Conservation (phyloP, 164 flowering plant genomes). For the Kalanchoe fedtschenkoi region DNA sequence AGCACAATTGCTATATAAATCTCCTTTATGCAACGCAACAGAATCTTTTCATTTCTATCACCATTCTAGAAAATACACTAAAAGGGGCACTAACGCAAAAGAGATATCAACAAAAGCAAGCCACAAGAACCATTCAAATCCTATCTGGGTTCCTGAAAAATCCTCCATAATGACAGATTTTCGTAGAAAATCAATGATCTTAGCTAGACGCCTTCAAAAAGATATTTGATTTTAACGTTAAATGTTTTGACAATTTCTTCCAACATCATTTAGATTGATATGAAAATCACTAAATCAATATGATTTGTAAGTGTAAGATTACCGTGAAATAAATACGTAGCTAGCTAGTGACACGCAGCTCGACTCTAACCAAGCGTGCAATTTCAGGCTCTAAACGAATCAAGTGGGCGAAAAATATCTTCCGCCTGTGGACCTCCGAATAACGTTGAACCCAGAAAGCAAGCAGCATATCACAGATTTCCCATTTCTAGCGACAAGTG, state of each 20-base stretch:
- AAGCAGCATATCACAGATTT: not conserved
- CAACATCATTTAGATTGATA: not conserved
- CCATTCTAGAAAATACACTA: no score
- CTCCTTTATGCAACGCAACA: not conserved
- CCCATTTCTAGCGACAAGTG: not conserved
- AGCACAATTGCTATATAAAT: not conserved
- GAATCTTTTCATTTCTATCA: not conserved
- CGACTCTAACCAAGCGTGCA: not conserved
- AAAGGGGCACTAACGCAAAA: not conserved
- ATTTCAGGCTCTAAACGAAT: not conserved
- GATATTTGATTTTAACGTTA: no score
- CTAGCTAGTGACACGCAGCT: not conserved
- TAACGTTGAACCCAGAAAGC: not conserved
- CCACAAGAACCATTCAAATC: not conserved
- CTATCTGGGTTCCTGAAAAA: not conserved
- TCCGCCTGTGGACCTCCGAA: not conserved
- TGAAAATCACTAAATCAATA: not conserved
- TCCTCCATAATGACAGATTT: not conserved
- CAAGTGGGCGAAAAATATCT: slow-evolving; percentile 5
- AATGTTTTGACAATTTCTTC: no score
- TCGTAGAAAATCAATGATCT: not conserved
- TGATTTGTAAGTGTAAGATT: not conserved
- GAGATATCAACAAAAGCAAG: not conserved
- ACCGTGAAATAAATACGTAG: not conserved
- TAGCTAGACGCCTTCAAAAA: no score